phyloP scores from a whole-genome alignment of 2,329 filamentous ascomycete species.

The Stagonosporopsis rhizophila region DNA sequence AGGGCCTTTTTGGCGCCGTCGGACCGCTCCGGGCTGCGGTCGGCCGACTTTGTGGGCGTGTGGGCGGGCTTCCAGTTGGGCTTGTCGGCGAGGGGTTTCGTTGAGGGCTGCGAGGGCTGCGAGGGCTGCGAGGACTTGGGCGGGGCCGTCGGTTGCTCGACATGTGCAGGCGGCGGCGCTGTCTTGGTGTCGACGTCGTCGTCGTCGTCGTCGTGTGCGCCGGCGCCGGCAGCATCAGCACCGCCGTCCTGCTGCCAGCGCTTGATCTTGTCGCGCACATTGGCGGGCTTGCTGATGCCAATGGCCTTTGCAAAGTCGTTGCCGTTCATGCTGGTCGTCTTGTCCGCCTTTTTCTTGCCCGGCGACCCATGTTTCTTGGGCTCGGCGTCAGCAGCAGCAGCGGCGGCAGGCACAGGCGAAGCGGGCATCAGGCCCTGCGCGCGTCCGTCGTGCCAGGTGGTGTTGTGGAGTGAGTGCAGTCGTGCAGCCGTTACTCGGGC shows the following conservation, averaged over 20 bases:
- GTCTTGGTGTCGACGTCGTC: no score
- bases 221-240: constrained; percentile 53
- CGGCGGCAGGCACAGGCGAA: constrained; percentile 31
- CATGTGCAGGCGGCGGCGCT: no score
- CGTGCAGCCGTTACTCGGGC: no score
- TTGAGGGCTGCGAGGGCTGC: no score
- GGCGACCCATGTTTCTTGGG: constrained; percentile 41
- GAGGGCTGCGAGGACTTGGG: no score
- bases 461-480: no score
- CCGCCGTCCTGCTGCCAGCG: constrained; percentile 85
- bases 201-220: no score
- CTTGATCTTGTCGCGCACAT: constrained; percentile 76
- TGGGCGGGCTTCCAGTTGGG: constrained; percentile 32
- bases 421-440: constrained; percentile 34
- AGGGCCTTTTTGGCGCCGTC: constrained; percentile 39
- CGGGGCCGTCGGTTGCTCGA: background rate
- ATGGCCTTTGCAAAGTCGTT: constrained; percentile 51
- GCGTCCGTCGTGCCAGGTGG: constrained; percentile 27
- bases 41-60: constrained; percentile 34
- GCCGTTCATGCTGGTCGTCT: constrained; percentile 41
- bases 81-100: background rate
- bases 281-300: constrained; percentile 52
- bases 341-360: constrained; percentile 33
- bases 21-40: constrained; percentile 38
- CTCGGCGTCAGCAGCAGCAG: constrained; percentile 23